Evolutionary conservation across 139 green algal species (phyloP), one percentile per base, ranked within the genome.

Genomic region (Pleodorina starrii): DNA sequence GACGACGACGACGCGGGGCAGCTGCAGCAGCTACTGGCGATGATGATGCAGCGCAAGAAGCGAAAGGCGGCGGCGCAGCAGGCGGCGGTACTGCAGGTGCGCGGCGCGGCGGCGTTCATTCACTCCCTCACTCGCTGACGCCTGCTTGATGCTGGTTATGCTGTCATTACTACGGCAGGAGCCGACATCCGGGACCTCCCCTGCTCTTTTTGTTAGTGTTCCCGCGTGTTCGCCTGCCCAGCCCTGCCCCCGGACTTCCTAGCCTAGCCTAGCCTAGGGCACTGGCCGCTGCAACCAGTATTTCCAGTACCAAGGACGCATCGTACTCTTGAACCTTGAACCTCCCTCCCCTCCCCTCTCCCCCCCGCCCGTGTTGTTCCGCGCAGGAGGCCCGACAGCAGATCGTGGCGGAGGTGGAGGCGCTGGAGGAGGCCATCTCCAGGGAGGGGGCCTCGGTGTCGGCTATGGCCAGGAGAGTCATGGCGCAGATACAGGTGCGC

Each of bases 31-130:
- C 19, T 85, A 54, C 23, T 85, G 35, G 78, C 54, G 1, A 27
- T 42, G 23, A 25, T 85, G 78, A 23, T 85, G 78, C 36, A 85
- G 78, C 36, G 38, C 50, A 84, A 84, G 46, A 50, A 66, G 77
- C 77, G 50, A 9, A 46, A 38, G n/a, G 48, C 51, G 77, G 50
- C 50, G 77, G 51, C 36, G 36, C n/a, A 46, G 48, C 77, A 84
- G 77, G 46, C 48, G 77, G 77, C 77, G 16, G 35, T 46, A 6
- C 48, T 84, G 50, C 32, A 35, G 77, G 75, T 83, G 44, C 11
- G 59, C 6, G 14, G 16, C 59, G 48, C 48, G 10, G 48, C 12
- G 12, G 12, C 12, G 12, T 57, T 57, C 48, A 57, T 57, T 57
- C 48, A 57, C 12, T 57, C 48, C 10, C 12, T 57, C 48, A 57